phyloP scores from a whole-genome alignment of 2,329 filamentous ascomycete genomes.

The Alternaria sp. region DNA sequence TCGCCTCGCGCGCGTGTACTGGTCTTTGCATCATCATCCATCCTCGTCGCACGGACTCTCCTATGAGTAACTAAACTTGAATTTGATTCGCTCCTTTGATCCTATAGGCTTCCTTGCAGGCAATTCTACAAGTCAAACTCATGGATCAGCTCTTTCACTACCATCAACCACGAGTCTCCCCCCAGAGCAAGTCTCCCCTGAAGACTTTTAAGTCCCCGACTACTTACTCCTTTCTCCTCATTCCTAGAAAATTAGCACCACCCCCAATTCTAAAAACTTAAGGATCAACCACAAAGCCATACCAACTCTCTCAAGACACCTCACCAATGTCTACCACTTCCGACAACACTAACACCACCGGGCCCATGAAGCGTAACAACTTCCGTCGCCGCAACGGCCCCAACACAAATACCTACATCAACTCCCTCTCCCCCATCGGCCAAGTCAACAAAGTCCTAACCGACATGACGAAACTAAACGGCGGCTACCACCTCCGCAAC shows the following conservation, averaged over 20 bases:
- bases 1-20: neutral
- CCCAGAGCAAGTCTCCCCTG: neutral
- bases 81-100: neutral
- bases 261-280: neutral
- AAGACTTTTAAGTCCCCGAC: neutral
- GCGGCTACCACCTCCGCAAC: slow-evolving; percentile 12
- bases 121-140: neutral
- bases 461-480: slow-evolving; percentile 15
- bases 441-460: slow-evolving; percentile 14
- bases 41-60: neutral
- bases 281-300: neutral
- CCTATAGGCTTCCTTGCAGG: neutral
- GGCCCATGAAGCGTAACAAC: neutral
- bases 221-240: neutral
- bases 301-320: neutral
- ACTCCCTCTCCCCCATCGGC: slow-evolving; percentile 9
- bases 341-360: neutral
- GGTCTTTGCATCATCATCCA: neutral
- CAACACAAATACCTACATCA: slow-evolving; percentile 2
- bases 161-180: no score
- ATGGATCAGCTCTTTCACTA: neutral
- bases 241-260: neutral
- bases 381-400: neutral
- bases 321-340: neutral
- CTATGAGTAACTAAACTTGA: neutral